phyloP scores from a whole-genome alignment of 176 grass and related monocot species.

The Eleusine coracana region DNA sequence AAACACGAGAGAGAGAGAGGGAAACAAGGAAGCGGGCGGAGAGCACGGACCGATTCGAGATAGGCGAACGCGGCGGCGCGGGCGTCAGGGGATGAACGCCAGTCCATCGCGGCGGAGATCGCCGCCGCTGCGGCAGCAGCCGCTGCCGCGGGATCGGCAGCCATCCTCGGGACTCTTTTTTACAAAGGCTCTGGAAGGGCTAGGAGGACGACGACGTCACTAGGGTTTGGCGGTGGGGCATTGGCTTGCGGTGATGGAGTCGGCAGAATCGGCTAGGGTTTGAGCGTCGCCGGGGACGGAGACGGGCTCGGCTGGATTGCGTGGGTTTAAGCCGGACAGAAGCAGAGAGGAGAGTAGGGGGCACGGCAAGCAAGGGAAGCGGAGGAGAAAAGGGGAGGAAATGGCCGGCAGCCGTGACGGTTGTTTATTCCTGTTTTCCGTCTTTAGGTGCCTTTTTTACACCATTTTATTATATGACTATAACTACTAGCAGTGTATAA shows the following conservation, averaged over 20 bases:
- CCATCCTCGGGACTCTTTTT: constrained; percentile 50
- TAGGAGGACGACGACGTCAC: not conserved
- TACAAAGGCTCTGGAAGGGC: not conserved
- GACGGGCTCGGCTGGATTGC: constrained; percentile 30
- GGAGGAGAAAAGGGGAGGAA: not conserved
- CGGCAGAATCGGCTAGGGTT: constrained; percentile 44
- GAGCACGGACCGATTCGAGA: constrained; percentile 77
- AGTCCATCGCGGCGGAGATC: constrained; percentile 87
- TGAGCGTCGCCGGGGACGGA: constrained; percentile 23
- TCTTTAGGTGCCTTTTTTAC: not conserved
- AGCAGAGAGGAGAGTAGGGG: constrained; percentile 6
- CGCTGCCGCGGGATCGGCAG: constrained; percentile 50
- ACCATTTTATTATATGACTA: too few species aligned
- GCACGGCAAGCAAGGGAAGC: constrained; percentile 39
- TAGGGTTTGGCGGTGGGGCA: constrained; percentile 39
- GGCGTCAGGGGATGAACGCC: constrained; percentile 73
- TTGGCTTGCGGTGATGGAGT: constrained; percentile 3
- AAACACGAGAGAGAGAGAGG: not conserved
- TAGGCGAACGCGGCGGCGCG: constrained; percentile 79
- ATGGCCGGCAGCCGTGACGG: not conserved
- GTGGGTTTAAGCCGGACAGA: constrained; percentile 36
- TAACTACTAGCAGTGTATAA: too few species aligned
- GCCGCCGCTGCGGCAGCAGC: constrained; percentile 58
- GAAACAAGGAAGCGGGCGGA: not conserved
- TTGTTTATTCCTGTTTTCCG: not conserved